Percentiles rank a stretch among this genome's conserved stretches.
phyloP scores from a whole-genome alignment of 257 asterid species.

The Solanum appendiculatum region DNA sequence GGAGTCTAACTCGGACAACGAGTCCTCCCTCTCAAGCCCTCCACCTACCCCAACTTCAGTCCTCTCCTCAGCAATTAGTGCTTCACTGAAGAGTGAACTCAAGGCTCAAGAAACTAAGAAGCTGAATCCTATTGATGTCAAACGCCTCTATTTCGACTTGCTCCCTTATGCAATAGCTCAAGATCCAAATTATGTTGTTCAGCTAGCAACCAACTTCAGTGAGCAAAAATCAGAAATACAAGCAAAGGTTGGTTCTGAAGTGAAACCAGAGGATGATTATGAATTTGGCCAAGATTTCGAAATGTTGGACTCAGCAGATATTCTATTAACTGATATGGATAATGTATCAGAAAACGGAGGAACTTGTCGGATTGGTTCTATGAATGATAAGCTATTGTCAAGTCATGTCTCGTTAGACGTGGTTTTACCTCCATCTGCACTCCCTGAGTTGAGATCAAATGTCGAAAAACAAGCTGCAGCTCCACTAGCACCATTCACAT shows the following conservation, averaged over 20 bases:
- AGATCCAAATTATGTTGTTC: constrained; percentile 23
- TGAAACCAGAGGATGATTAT: neutral
- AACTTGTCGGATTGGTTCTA: neutral
- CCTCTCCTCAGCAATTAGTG: constrained; percentile 32
- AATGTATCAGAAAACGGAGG: constrained; percentile 4
- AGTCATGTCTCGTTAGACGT: constrained; percentile 3
- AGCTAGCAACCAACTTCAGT: constrained; percentile 3
- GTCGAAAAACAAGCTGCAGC: neutral
- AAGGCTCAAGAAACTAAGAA: constrained; percentile 56
- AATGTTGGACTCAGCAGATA: constrained; percentile 9
- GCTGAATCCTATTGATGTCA: constrained; percentile 63
- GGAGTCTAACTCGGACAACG: constrained; percentile 11
- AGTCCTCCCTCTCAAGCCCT: constrained; percentile 7
- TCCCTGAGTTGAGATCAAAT: constrained; percentile 12
- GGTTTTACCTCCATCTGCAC: constrained; percentile 15
- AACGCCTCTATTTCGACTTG: constrained; percentile 67
- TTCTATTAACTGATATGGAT: neutral
- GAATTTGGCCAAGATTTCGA: neutral
- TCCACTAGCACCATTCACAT: neutral
- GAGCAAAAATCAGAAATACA: constrained; percentile 1
- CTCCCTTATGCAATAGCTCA: constrained; percentile 41
- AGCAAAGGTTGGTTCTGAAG: constrained; percentile 8
- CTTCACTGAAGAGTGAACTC: constrained; percentile 12
- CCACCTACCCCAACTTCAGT: constrained; percentile 92
- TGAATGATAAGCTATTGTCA: neutral